Conservation (phyloP, 1,139 yeast genomes). For the Blastobotrys elegans region DNA sequence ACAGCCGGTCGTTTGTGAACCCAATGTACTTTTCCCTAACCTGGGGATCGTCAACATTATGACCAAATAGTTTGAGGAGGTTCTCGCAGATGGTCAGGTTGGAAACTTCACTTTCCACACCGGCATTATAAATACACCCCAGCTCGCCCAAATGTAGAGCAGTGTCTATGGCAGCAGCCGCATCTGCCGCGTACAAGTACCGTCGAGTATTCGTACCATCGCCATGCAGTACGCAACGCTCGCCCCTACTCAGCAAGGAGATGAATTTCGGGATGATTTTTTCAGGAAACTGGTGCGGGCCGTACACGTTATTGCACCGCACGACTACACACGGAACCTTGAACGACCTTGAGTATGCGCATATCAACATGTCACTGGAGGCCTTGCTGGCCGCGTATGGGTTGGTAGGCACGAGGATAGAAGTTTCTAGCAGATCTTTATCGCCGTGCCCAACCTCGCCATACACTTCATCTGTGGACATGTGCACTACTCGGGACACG, state of each 20-base stretch:
- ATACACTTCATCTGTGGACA: constrained; percentile 61
- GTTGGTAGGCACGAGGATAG: constrained; percentile 47
- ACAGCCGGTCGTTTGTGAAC: constrained; percentile 44
- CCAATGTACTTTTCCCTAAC: constrained; percentile 27
- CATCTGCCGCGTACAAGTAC: constrained; percentile 48
- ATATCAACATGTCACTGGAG: constrained; percentile 47
- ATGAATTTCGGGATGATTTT: constrained; percentile 48
- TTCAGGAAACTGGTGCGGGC: constrained; percentile 54
- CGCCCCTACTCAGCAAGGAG: constrained; percentile 28
- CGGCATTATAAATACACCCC: constrained; percentile 46
- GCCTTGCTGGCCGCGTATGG: constrained; percentile 62
- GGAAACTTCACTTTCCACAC: constrained; percentile 43
- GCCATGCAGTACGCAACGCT: constrained; percentile 43
- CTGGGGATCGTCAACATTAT: constrained; percentile 17
- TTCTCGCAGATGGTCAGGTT: constrained; percentile 36
- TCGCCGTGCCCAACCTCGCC: constrained; percentile 38
- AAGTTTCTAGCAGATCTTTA: constrained; percentile 36
- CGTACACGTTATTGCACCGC: constrained; percentile 54
- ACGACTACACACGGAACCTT: constrained; percentile 42
- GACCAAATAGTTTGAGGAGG: constrained; percentile 31
- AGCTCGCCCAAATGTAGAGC: constrained; percentile 33
- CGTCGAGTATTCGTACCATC: constrained; percentile 44
- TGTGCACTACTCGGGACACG: constrained; percentile 40
- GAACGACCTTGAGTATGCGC: constrained; percentile 45
- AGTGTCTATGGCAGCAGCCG: constrained; percentile 42